Conservation (phyloP, 1,139 yeast genomes). For the Diutina siamensis region DNA sequence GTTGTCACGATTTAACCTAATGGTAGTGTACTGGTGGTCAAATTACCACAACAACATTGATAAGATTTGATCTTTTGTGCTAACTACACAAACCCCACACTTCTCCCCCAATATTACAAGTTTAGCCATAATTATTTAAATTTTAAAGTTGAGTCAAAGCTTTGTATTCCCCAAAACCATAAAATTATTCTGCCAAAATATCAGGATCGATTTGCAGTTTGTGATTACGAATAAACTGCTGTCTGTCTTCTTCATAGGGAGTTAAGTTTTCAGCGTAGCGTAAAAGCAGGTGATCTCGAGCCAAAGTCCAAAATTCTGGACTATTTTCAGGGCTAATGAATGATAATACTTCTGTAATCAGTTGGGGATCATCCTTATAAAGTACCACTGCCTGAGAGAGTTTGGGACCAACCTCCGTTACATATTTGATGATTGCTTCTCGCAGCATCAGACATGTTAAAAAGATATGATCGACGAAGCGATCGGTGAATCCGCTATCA, state of each 20-base stretch:
- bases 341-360: not conserved
- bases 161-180: too few relatives aligned
- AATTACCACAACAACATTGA: too few relatives aligned
- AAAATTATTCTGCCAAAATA: not conserved
- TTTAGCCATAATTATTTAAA: too few relatives aligned
- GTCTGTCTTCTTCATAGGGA: not conserved
- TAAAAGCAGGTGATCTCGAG: not conserved
- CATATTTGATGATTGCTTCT: not conserved
- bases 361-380: not conserved
- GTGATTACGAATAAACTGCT: not conserved
- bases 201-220: not conserved
- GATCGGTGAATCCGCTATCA: not conserved
- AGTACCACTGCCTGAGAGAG: not conserved
- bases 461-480: not conserved
- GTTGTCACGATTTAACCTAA: too few relatives aligned
- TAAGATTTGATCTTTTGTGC: too few relatives aligned
- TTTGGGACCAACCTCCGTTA: not conserved
- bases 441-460: not conserved
- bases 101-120: too few relatives aligned
- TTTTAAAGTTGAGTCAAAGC: too few relatives aligned
- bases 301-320: constrained; percentile 5
- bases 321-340: not conserved
- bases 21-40: too few relatives aligned
- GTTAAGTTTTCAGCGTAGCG: not conserved
- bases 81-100: too few relatives aligned